Base-by-base conservation (phyloP, 345 rosid species). In the Tarenaya hassleriana region DNA sequence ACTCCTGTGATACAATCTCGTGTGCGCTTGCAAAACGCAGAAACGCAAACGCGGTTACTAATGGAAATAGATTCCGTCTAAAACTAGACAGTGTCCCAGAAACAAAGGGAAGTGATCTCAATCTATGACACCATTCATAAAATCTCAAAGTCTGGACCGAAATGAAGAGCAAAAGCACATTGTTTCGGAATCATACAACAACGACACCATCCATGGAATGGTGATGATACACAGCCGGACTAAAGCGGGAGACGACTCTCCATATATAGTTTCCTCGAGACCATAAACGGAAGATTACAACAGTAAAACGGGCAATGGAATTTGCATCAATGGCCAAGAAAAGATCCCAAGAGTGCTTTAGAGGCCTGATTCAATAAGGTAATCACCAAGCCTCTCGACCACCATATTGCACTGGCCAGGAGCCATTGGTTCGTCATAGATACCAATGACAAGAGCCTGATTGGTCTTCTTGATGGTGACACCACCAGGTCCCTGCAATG, bases 351-450 rank as follows among this genome's bases (percentile, higher is more conserved):
- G 56, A 37, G 8, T 46, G 27, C 2, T 65, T 74, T 70, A 77
- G 54, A 81, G 76, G 45, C 80, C 83, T 38, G 86, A 89, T 0
- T 89, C 97, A 7, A 77, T 31, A 8, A 89, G 86, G 70, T 89
- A 85, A 64, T 85, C 92, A 19, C 92, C 97, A 10, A 89, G 77
- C 95, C 83, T 82, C 70, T 89, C 97, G 2, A 89, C 92, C 1
- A 86, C 61, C 90, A 81, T 75, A 70, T 89, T 86, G 82, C 97
- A 89, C 66, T 81, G 97, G 17, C 90, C 86, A 4, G 90, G 86
- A 52, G 92, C 48, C 78, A 86, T 56, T 13, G 97, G 97, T 66
- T 83, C 88, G 3, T 83, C 87, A 15, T 89, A 83, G 39, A 85
- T 69, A 20, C 97, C 97, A 46, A 88, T 53, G 32, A 88, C 41